These are phyloP conservation scores for Clarireedia hainanense DNA, from an alignment of 2,329 filamentous ascomycete species.

Conservation along the genomic window DNA sequence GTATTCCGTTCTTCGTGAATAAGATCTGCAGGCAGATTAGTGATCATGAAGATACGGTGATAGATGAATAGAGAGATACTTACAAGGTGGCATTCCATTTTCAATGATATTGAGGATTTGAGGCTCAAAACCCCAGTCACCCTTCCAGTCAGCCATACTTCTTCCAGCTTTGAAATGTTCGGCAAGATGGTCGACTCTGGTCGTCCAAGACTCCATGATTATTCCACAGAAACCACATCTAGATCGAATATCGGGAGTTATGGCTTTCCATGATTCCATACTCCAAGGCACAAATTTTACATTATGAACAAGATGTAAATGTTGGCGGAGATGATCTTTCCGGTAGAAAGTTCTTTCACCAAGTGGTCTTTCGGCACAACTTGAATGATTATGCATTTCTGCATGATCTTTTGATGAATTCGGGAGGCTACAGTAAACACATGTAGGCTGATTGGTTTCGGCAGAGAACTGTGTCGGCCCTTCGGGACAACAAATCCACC, in stretches of 20 bases:
- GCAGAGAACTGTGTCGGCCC: slow-evolving; percentile 49
- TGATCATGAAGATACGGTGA: slow-evolving; percentile 24
- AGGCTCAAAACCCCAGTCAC: slow-evolving; percentile 60
- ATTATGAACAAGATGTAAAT: slow-evolving; percentile 54
- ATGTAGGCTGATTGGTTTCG: slow-evolving; percentile 48
- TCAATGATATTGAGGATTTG: slow-evolving; percentile 56
- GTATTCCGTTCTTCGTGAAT: slow-evolving; percentile 56
- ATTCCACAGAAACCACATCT: slow-evolving; percentile 59
- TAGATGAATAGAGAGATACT: slow-evolving; percentile 28
- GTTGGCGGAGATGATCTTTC: slow-evolving; percentile 60
- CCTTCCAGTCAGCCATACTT: slow-evolving; percentile 62
- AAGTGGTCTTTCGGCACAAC: slow-evolving; percentile 57
- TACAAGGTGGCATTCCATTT: slow-evolving; percentile 59
- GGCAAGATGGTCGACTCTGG: slow-evolving; percentile 55
- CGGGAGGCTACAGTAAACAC: slow-evolving; percentile 51
- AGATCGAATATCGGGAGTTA: slow-evolving; percentile 52
- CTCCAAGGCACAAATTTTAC: slow-evolving; percentile 53
- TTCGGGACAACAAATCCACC: slow-evolving; percentile 56
- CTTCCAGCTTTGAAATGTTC: slow-evolving; percentile 60
- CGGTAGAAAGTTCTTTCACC: slow-evolving; percentile 59
- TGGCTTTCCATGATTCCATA: slow-evolving; percentile 56
- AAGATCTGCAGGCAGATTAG: slow-evolving; percentile 39
- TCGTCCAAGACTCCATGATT: slow-evolving; percentile 53
- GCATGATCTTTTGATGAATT: slow-evolving; percentile 49
- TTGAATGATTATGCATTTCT: slow-evolving; percentile 51